These are phyloP conservation scores for Marasmius tenuissimus DNA, from an alignment of 1,284 basidiomycete genomes.

Conservation along the genomic window DNA sequence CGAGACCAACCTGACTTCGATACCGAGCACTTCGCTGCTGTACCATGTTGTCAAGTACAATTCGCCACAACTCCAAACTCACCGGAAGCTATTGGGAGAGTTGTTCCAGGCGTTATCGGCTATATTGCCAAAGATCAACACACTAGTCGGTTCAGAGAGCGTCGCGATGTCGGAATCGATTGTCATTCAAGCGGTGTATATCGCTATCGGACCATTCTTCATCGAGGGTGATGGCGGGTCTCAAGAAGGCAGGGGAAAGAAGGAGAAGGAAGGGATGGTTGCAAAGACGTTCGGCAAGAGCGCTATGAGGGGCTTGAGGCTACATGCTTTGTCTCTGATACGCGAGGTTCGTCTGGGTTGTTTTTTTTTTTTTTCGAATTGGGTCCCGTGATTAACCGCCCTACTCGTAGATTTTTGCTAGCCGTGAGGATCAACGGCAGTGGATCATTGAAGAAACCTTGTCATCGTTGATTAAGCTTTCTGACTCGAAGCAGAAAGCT, in stretches of 20 bases:
- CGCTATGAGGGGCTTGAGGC: constrained; percentile 77
- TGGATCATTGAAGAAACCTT: constrained; percentile 98
- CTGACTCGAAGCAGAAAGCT: constrained; percentile 85
- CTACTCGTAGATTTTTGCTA: constrained; percentile 75
- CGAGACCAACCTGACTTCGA: constrained; percentile 32
- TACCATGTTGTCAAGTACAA: constrained; percentile 53
- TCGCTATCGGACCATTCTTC: constrained; percentile 92
- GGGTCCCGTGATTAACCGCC: constrained; percentile 2
- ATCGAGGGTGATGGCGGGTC: constrained; percentile 48
- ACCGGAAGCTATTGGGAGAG: constrained; percentile 57
- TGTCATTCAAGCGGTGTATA: constrained; percentile 89
- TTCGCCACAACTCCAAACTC: constrained; percentile 2
- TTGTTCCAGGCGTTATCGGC: constrained; percentile 68
- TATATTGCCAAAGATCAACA: constrained; percentile 67
- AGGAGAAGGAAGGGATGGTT: constrained; percentile 46
- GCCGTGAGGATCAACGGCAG: constrained; percentile 83
- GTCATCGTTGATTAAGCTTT: constrained; percentile 84
- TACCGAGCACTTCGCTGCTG: constrained; percentile 46
- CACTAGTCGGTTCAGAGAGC: constrained; percentile 63
- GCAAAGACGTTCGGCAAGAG: constrained; percentile 66
- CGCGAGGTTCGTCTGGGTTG: constrained; percentile 63
- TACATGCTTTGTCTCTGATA: constrained; percentile 82
- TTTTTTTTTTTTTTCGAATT: background rate
- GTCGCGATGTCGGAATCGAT: constrained; percentile 85
- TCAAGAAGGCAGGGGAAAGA: constrained; percentile 33